These are phyloP conservation scores for Cairneyella variabilis DNA, from an alignment of 495 filamentous ascomycete species.

Conservation along the genomic window DNA sequence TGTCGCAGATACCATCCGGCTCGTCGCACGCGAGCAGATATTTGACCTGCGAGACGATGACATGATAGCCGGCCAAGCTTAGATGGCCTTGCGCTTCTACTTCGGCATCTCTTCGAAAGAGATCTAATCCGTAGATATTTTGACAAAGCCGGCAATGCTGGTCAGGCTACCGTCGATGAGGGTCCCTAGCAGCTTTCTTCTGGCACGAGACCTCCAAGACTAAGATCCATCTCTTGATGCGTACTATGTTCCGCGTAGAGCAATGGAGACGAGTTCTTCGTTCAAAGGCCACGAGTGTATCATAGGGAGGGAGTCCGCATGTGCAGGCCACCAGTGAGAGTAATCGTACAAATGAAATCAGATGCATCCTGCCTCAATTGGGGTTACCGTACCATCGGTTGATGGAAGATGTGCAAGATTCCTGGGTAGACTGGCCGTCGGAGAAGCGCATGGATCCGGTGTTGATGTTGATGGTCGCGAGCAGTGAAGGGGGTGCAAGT, in stretches of 20 bases:
- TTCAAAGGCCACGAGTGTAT: conserved; percentile 28
- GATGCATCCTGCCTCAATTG: too few species aligned
- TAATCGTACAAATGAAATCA: conserved; percentile 20
- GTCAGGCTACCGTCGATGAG: conserved; percentile 20
- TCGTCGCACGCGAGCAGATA: conserved; percentile 25
- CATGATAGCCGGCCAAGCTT: conserved; percentile 26
- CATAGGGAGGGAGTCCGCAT: conserved; percentile 18
- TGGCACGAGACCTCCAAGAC: conserved; percentile 24
- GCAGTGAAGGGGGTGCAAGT: neutral
- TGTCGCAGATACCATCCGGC: conserved; percentile 33
- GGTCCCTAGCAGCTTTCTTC: conserved; percentile 17
- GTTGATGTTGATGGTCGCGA: conserved; percentile 16
- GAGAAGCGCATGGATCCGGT: conserved; percentile 22
- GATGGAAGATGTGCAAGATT: conserved; percentile 21
- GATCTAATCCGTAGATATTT: conserved; percentile 27
- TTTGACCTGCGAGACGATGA: conserved; percentile 24
- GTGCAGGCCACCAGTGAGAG: conserved; percentile 13
- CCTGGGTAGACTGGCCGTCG: conserved; percentile 17
- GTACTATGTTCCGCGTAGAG: conserved; percentile 24
- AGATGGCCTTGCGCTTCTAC: conserved; percentile 28
- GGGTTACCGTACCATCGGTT: conserved; percentile 17
- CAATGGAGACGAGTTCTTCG: conserved; percentile 24
- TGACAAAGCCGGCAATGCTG: conserved; percentile 23
- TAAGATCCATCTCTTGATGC: conserved; percentile 23
- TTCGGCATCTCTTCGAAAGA: conserved; percentile 27